Percentiles rank a stretch among this genome's conserved stretches.
These are phyloP conservation scores for Cryptococcus maquisensis DNA, from an alignment of 1,284 basidiomycete genomes.

Conservation along the genomic window DNA sequence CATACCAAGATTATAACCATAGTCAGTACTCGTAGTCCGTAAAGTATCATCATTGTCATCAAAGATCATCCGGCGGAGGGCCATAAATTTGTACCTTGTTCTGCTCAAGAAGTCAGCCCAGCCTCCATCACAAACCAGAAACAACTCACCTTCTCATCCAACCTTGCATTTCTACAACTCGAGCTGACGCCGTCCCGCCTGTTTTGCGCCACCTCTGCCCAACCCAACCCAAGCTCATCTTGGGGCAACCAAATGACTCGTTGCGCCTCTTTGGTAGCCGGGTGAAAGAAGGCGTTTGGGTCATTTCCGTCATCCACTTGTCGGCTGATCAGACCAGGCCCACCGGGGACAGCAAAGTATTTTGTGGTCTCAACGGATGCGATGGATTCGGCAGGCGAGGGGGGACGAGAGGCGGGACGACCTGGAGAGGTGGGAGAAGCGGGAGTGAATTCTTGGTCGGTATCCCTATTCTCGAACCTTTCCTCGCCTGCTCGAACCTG, in stretches of 20 bases:
- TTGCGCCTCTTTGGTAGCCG: slow-evolving; percentile 69
- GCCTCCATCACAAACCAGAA: not conserved
- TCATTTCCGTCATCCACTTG: slow-evolving; percentile 28
- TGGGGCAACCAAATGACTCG: slow-evolving; percentile 73
- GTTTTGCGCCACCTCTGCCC: slow-evolving; percentile 62
- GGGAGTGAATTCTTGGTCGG: not conserved
- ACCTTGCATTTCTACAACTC: slow-evolving; percentile 57
- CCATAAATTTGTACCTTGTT: slow-evolving; percentile 61
- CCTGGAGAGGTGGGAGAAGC: slow-evolving; percentile 16
- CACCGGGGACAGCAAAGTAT: slow-evolving; percentile 43
- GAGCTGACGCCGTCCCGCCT: slow-evolving; percentile 58
- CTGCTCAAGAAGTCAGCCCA: slow-evolving; percentile 11
- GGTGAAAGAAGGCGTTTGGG: slow-evolving; percentile 65
- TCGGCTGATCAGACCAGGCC: slow-evolving; percentile 30
- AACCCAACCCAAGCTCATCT: slow-evolving; percentile 63
- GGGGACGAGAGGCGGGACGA: slow-evolving; percentile 10
- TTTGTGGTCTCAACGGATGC: slow-evolving; percentile 1
- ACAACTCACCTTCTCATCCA: slow-evolving; percentile 56
- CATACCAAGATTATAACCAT: not conserved
- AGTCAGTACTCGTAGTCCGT: not conserved
- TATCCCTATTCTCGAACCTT: not conserved
- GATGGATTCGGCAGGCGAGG: slow-evolving; percentile 3
- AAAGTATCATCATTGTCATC: not conserved
- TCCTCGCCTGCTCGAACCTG: not conserved
- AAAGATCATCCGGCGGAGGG: slow-evolving; percentile 36